Base-by-base conservation (phyloP, 306 rosid genomes). In the Ormosia emarginata region DNA sequence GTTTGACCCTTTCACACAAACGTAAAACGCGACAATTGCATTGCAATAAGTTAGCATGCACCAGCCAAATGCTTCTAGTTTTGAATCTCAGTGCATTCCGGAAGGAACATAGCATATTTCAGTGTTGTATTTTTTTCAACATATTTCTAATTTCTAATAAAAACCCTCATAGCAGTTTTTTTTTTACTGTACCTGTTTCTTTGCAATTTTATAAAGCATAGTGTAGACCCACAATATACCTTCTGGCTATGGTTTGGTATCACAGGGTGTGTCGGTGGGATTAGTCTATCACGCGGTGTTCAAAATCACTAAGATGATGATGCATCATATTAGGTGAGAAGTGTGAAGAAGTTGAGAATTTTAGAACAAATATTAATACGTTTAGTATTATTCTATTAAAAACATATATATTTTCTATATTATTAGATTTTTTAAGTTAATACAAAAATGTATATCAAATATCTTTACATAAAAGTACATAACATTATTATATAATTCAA, bases 221-320 rank as follows among this genome's bases (percentile, higher is more conserved):
- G 47, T 10, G 72, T 74, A 71, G 87, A 52, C 82, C 82, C 85
- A 83, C 83, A 39, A 47, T 24, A 63, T 65, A 70, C 62, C 87
- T 71, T 80, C 41, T 65, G 75, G 57, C 50, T 33, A 10, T 80
- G 83, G 75, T 58, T 83, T 80, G 83, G 87, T 18, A 71, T 39
- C 49, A 13, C 41, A 32, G 70, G 15, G 15, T 61, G 86, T 87
- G 90, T 87, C 90, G 90, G 90, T 87, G 90, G 83, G 79, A 74
- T 79, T 79, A 67, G 83, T 58, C 50, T 66, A 24, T 67, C 8
- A 72, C 76, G 80, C 83, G 77, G 77, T 46, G 71, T 50, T 80
- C 36, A 66, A 66, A 56, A 76, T 71, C 59, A 47, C 17, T 2
- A 14, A 30, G 34, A 39, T 62, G 12, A 57, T 57, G 14, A 64